Evolutionary conservation across 2,329 filamentous ascomycete genomes (phyloP).

Genomic region (Esteya vermicola): DNA sequence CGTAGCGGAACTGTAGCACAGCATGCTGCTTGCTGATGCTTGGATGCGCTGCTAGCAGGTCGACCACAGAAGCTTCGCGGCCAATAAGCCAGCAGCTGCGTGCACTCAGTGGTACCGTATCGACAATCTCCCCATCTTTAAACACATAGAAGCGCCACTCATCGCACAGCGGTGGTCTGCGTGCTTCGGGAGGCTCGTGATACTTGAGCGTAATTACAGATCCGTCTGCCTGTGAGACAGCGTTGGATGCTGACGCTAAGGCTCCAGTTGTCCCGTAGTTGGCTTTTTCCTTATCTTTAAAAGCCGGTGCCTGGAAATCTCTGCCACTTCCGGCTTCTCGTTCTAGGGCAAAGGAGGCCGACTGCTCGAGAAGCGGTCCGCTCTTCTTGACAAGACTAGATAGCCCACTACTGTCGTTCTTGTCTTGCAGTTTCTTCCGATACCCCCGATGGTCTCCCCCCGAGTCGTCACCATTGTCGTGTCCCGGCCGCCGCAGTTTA

Average conservation of each 20-base stretch:
- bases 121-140: conserved; percentile 66
- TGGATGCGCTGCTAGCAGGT: conserved; percentile 75
- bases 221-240: conserved; percentile 14
- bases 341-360: conserved; percentile 42
- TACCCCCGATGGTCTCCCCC: too few relatives aligned
- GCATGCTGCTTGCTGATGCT: conserved; percentile 94
- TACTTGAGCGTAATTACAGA: conserved; percentile 46
- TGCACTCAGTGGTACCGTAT: conserved; percentile 61
- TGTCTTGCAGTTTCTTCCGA: neutral
- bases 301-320: conserved; percentile 20
- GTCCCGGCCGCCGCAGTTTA: too few relatives aligned
- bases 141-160: conserved; percentile 89
- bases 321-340: conserved; percentile 23
- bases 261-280: conserved; percentile 73
- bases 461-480: too few relatives aligned
- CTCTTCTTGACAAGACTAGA: conserved; percentile 15
- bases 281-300: conserved; percentile 61
- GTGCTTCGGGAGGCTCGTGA: conserved; percentile 84
- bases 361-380: conserved; percentile 46
- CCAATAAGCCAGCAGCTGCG: conserved; percentile 88
- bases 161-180: conserved; percentile 67
- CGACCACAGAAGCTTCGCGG: conserved; percentile 64
- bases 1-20: conserved; percentile 81
- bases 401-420: neutral
- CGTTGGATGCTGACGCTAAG: conserved; percentile 78